phyloP scores from a whole-genome alignment of 345 rosid species.

The Linum tenue region DNA sequence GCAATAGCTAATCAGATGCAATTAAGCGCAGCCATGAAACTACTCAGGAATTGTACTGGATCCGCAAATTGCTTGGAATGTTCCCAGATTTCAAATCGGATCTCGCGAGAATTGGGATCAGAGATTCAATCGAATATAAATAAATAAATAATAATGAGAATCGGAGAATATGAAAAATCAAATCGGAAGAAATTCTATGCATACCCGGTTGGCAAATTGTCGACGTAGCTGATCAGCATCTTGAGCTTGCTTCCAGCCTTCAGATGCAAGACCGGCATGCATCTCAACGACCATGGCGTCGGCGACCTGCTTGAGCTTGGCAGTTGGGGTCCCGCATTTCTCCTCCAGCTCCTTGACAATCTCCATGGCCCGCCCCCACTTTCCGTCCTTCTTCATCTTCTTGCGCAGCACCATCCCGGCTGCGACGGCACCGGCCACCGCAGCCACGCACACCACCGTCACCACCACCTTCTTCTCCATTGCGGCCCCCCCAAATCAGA shows the following conservation, averaged over 20 bases:
- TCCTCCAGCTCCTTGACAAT: conserved; percentile 71
- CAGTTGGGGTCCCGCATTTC: conserved; percentile 60
- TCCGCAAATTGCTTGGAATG: too few relatives aligned
- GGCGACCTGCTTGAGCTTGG: conserved; percentile 65
- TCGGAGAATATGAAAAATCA: background rate
- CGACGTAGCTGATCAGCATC: conserved; percentile 96
- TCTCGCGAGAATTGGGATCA: too few relatives aligned
- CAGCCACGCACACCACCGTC: background rate
- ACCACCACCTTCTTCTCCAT: background rate
- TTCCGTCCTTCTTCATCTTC: background rate
- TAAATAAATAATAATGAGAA: background rate
- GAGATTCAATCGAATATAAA: background rate
- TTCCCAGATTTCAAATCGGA: too few relatives aligned
- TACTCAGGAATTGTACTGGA: too few relatives aligned
- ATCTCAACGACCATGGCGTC: conserved; percentile 99
- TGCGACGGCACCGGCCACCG: background rate
- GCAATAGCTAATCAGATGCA: too few relatives aligned
- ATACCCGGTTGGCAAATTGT: conserved; percentile 96
- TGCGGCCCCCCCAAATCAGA: background rate
- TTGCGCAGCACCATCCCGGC: background rate
- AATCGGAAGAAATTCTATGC: background rate
- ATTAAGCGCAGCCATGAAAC: too few relatives aligned
- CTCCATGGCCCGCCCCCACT: conserved; percentile 35
- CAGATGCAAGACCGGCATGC: conserved; percentile 99
- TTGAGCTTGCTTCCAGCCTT: conserved; percentile 96